Conservation (phyloP, 371 early-diverging fungal genomes). For the Smittium mucronatum region DNA sequence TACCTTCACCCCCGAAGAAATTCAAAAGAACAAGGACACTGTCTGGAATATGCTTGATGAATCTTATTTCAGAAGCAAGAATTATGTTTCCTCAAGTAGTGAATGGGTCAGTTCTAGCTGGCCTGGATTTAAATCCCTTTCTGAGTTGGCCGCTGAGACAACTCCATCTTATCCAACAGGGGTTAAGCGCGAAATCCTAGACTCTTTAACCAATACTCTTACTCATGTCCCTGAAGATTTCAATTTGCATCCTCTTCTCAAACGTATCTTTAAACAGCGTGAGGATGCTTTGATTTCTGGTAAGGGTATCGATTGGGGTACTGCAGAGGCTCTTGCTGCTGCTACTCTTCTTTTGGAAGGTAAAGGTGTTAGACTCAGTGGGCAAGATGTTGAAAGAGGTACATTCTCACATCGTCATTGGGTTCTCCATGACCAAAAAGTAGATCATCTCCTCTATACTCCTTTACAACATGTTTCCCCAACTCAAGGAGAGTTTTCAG, state of each 20-base stretch:
- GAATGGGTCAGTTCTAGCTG: conserved; percentile 93
- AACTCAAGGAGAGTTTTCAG: conserved; percentile 49
- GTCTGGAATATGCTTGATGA: conserved; percentile 86
- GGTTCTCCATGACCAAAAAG: conserved; percentile 64
- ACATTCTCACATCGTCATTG: conserved; percentile 95
- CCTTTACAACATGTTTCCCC: conserved; percentile 63
- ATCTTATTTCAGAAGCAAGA: conserved; percentile 73
- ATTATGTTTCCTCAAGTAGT: conserved; percentile 71
- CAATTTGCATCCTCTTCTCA: conserved; percentile 72
- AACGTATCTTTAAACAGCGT: conserved; percentile 69
- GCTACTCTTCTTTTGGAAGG: conserved; percentile 77
- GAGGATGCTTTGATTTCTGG: conserved; percentile 64
- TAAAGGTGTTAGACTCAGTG: conserved; percentile 77
- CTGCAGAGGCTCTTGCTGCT: conserved; percentile 87
- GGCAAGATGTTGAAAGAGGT: conserved; percentile 96
- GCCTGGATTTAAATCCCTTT: conserved; percentile 76
- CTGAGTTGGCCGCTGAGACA: conserved; percentile 59
- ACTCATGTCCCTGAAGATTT: conserved; percentile 75
- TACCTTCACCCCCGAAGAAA: conserved; percentile 62
- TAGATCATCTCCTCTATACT: conserved; percentile 46
- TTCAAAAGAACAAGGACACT: conserved; percentile 72
- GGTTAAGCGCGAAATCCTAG: conserved; percentile 53
- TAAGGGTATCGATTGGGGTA: conserved; percentile 84
- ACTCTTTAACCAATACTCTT: conserved; percentile 66
- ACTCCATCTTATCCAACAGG: conserved; percentile 63